phyloP scores from a whole-genome alignment of 2,329 filamentous ascomycete species.

The Clonostachys solani region DNA sequence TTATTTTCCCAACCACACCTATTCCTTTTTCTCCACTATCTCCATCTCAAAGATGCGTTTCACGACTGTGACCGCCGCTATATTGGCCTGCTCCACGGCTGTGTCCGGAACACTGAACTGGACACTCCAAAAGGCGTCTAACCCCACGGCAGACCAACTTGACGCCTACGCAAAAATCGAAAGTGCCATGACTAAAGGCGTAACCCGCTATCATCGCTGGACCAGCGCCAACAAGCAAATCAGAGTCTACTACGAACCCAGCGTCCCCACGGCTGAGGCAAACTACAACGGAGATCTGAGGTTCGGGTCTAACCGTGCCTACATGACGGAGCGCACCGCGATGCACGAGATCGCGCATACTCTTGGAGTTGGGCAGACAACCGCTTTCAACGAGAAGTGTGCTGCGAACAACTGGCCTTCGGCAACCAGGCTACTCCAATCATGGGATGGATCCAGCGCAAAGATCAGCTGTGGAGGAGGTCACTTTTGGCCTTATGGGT shows the following conservation, averaged over 20 bases:
- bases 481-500: conserved; percentile 35
- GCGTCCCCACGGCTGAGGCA: conserved; percentile 39
- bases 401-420: conserved; percentile 33
- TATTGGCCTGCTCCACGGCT: conserved; percentile 19
- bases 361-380: conserved; percentile 39
- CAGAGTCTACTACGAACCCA: conserved; percentile 32
- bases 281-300: conserved; percentile 40
- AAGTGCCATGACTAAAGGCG: conserved; percentile 31
- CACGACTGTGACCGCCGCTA: conserved; percentile 17
- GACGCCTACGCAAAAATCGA: conserved; percentile 40
- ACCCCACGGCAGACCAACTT: conserved; percentile 31
- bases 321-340: conserved; percentile 43
- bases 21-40: too few relatives aligned
- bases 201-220: conserved; percentile 29
- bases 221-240: conserved; percentile 29
- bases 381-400: conserved; percentile 30
- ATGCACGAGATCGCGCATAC: conserved; percentile 44
- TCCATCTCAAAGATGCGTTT: conserved; percentile 21
- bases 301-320: conserved; percentile 36
- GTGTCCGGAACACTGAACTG: conserved; percentile 29
- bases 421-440: conserved; percentile 29
- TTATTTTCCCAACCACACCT: too few relatives aligned
- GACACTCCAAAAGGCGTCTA: conserved; percentile 26
- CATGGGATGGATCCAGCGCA: conserved; percentile 30
- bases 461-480: conserved; percentile 32